Evolutionary conservation across 2,329 filamentous ascomycete genomes (phyloP).

Genomic region (Scedosporium dehoogii): DNA sequence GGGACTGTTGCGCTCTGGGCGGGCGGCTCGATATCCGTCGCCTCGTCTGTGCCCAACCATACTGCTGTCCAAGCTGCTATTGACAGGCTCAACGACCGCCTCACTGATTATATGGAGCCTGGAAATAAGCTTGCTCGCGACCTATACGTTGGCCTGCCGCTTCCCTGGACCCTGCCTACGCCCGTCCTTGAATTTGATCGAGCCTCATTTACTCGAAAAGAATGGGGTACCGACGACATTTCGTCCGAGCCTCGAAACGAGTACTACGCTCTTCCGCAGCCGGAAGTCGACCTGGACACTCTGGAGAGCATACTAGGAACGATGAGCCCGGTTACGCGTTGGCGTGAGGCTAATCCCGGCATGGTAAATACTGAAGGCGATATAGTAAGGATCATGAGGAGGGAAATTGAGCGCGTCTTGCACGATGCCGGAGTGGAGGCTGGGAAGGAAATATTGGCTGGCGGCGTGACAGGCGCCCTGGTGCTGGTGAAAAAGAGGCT

Average conservation of each 20-base stretch:
- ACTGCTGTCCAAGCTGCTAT: slow-evolving; percentile 30
- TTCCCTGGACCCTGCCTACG: slow-evolving; percentile 37
- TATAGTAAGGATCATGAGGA: slow-evolving; percentile 20
- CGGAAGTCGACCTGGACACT: slow-evolving; percentile 18
- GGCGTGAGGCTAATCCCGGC: slow-evolving; percentile 33
- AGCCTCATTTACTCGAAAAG: slow-evolving; percentile 25
- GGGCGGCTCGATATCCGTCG: slow-evolving; percentile 17
- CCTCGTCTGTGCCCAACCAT: slow-evolving; percentile 26
- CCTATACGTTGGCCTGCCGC: slow-evolving; percentile 29
- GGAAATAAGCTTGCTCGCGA: slow-evolving; percentile 31
- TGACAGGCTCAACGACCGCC: slow-evolving; percentile 23
- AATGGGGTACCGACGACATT: slow-evolving; percentile 28
- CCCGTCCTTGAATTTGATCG: slow-evolving; percentile 27
- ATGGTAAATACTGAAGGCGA: slow-evolving; percentile 28
- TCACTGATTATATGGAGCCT: slow-evolving; percentile 26
- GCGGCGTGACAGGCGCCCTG: slow-evolving; percentile 15
- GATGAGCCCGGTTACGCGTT: slow-evolving; percentile 28
- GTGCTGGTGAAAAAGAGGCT: slow-evolving; percentile 20
- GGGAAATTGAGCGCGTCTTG: slow-evolving; percentile 17
- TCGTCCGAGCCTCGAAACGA: slow-evolving; percentile 15
- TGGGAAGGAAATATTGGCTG: slow-evolving; percentile 20
- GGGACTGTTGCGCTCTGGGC: slow-evolving; percentile 45
- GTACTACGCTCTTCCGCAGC: slow-evolving; percentile 1
- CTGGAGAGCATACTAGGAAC: slow-evolving; percentile 27
- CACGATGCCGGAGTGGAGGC: slow-evolving; percentile 23